Conservation (phyloP, 2,329 filamentous ascomycete genomes). For the Beauveria bassiana region DNA sequence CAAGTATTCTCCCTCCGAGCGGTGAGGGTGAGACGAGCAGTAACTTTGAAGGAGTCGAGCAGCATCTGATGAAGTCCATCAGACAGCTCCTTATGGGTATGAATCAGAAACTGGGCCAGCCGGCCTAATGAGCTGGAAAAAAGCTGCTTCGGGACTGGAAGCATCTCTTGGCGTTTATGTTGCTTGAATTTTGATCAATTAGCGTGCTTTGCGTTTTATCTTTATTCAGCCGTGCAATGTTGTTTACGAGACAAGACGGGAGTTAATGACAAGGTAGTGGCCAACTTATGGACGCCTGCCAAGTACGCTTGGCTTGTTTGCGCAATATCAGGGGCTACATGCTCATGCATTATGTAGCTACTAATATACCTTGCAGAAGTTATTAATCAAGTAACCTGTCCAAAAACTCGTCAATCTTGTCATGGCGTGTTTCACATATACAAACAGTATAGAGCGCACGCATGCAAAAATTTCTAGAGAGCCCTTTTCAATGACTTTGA, state of each 20-base stretch:
- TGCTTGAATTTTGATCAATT: background rate
- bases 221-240: conserved; percentile 1
- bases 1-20: conserved; percentile 31
- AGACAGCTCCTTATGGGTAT: conserved; percentile 31
- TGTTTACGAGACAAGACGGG: background rate
- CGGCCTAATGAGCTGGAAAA: background rate
- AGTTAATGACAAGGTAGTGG: background rate
- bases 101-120: conserved; percentile 27
- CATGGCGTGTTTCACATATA: background rate
- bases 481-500: no score
- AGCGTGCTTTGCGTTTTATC: conserved; percentile 3
- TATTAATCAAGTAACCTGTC: background rate
- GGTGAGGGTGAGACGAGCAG: conserved; percentile 25
- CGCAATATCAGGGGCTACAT: background rate
- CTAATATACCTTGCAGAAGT: background rate
- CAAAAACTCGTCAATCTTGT: background rate
- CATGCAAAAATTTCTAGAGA: no score
- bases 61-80: conserved; percentile 33
- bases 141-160: background rate
- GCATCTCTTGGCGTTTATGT: background rate
- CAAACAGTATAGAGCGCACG: no score
- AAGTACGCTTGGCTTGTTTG: background rate
- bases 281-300: background rate
- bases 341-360: background rate
- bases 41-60: conserved; percentile 32